Evolutionary conservation across 257 asterid species (phyloP).

Genomic region (Fraxinus anomala): DNA sequence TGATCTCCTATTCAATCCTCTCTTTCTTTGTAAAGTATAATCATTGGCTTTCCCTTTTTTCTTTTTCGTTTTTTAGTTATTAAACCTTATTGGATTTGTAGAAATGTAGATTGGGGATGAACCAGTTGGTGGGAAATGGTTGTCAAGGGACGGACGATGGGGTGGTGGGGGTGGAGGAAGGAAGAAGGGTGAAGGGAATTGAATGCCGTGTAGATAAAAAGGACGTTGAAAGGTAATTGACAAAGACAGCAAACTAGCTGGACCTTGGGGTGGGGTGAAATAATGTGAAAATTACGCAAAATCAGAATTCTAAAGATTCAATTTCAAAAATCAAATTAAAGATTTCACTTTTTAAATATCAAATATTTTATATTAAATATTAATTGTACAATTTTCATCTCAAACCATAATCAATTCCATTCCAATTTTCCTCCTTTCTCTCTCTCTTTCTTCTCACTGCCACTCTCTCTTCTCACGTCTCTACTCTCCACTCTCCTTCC

Average conservation of each 20-base stretch:
- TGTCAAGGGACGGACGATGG: slow-evolving; percentile 32
- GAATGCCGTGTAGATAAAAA: slow-evolving; percentile 27
- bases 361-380: too few species aligned
- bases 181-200: slow-evolving; percentile 18
- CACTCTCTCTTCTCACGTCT: too few species aligned
- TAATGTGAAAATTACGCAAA: too few species aligned
- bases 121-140: slow-evolving; percentile 29
- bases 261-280: neutral
- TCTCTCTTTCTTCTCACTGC: too few species aligned
- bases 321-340: too few species aligned
- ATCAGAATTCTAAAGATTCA: too few species aligned
- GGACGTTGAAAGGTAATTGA: slow-evolving; percentile 18
- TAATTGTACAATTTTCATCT: too few species aligned
- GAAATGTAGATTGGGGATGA: neutral
- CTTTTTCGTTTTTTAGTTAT: slow-evolving; percentile 9
- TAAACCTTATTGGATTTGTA: neutral
- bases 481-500: too few species aligned
- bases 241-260: neutral
- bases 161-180: neutral
- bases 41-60: slow-evolving; percentile 26
- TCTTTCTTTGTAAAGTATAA: slow-evolving; percentile 23
- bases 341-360: too few species aligned
- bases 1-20: slow-evolving; percentile 9
- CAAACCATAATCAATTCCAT: too few species aligned
- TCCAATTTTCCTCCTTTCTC: too few species aligned